phyloP scores from a whole-genome alignment of 495 filamentous ascomycete species.

The Astrocystis sublimbata region DNA sequence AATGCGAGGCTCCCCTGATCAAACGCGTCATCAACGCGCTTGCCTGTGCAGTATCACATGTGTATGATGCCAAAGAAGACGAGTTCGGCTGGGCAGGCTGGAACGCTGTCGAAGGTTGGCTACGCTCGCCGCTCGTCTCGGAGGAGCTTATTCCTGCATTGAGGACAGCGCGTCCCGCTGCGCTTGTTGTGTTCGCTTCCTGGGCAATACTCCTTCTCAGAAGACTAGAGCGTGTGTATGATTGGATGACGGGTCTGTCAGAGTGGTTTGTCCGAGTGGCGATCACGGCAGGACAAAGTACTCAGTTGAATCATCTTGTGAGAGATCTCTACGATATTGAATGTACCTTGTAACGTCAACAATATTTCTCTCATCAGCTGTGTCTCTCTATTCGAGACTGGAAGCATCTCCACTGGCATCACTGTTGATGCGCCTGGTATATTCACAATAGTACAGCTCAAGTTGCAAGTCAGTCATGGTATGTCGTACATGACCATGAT shows the following conservation, averaged over 20 bases:
- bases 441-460: too few species aligned
- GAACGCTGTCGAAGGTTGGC: conserved; percentile 11
- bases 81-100: background rate
- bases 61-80: conserved; percentile 7
- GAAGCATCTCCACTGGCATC: too few species aligned
- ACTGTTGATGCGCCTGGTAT: too few species aligned
- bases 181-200: background rate
- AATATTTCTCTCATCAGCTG: background rate
- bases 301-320: background rate
- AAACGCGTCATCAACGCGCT: background rate
- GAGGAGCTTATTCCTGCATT: background rate
- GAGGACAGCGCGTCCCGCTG: background rate
- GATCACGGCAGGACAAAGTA: background rate
- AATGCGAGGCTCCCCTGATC: background rate
- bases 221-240: background rate
- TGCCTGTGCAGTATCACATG: background rate
- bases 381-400: too few species aligned
- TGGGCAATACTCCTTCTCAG: conserved; percentile 6
- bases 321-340: conserved; percentile 1
- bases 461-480: too few species aligned
- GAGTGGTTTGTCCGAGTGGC: conserved; percentile 5
- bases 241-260: conserved; percentile 5
- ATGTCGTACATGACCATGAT: too few species aligned
- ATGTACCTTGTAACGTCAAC: background rate
- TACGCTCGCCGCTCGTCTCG: background rate